Evolutionary conservation across 768 basidiomycete genomes (phyloP), one percentile per base, ranked within the genome.

Genomic region (Megacollybia marginata): DNA sequence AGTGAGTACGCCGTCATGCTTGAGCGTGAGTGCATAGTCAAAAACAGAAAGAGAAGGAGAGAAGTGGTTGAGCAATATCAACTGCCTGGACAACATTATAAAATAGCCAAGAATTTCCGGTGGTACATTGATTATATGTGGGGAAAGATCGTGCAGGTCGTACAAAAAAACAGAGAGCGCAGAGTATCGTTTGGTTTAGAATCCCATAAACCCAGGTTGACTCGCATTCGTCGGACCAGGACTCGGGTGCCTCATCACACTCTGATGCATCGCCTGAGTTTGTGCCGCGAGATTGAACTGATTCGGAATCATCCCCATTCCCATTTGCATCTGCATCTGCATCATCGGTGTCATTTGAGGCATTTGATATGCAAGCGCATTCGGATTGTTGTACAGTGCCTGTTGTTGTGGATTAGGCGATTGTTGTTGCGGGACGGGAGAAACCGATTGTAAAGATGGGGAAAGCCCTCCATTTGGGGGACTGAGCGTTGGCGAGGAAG

Each of bases 191-290:
- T 59, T 20, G 44, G 49, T 35, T 48, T 18, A 54, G 47, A 50
- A 62, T 43, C 33, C 47, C 36, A 45, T 50, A 35, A n/a, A 16
- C 47, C 23, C 44, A 40, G 20, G 50, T 53, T 73, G 74, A 48
- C 36, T 16, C 40, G 32, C 49, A 45, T 23, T 23, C 43, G 18
- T 38, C 43, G n/a, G 56, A 12, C 71, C 76, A 12, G 87, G 85
- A 61, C 79, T 87, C 11, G 85, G 78, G 64, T 91, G 85, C 52
- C 88, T 79, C 86, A 91, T 83, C 49, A 90, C 85, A 55, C 85
- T 88, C 59, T 84, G 82, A 48, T 88, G 87, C 82, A 90, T 88
- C n/a, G 85, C 79, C 54, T 85, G 84, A 35, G 78, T 73, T 55
- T 82, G 77, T 28, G 23, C 23, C 23, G 23, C 23, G 6, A 28